A percentile compares a stretch with the other conserved stretches of the same genome.
Evolutionary conservation across 2,329 filamentous ascomycete genomes (phyloP).

Genomic region (Epicoccum sorghinum): DNA sequence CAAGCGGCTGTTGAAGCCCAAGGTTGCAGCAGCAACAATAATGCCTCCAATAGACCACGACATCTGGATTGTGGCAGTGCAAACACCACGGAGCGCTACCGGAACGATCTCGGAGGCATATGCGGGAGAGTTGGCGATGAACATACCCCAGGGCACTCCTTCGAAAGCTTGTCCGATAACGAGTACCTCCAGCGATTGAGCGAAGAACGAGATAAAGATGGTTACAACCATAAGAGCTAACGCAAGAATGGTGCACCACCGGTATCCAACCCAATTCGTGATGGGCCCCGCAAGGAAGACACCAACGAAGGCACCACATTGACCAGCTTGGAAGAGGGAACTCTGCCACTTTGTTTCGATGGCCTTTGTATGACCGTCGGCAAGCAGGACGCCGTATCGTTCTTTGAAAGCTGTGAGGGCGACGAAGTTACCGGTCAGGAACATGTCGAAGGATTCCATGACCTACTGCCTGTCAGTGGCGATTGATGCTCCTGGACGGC

Average conservation of each 20-base stretch:
- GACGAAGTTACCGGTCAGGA: slow-evolving; percentile 65
- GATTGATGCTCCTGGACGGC: background rate
- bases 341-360: slow-evolving; percentile 64
- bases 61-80: slow-evolving; percentile 68
- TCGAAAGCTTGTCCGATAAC: slow-evolving; percentile 64
- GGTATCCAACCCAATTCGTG: slow-evolving; percentile 63
- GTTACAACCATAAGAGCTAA: slow-evolving; percentile 63
- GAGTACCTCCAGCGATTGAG: slow-evolving; percentile 52
- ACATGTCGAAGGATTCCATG: slow-evolving; percentile 69
- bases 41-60: slow-evolving; percentile 67
- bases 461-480: slow-evolving; percentile 50
- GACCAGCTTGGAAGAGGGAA: slow-evolving; percentile 61
- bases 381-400: slow-evolving; percentile 54
- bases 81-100: slow-evolving; percentile 61
- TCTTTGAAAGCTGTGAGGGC: slow-evolving; percentile 56
- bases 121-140: slow-evolving; percentile 67
- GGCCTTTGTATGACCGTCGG: slow-evolving; percentile 31
- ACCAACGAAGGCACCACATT: slow-evolving; percentile 65
- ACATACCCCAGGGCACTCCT: slow-evolving; percentile 68
- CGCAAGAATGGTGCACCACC: slow-evolving; percentile 60
- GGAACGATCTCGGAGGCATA: slow-evolving; percentile 68
- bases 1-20: slow-evolving; percentile 53
- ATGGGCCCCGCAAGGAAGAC: slow-evolving; percentile 65
- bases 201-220: slow-evolving; percentile 66
- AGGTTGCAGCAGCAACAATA: slow-evolving; percentile 64